Evolutionary conservation across 257 asterid species (phyloP).

Genomic region (Solanum paucissectum): DNA sequence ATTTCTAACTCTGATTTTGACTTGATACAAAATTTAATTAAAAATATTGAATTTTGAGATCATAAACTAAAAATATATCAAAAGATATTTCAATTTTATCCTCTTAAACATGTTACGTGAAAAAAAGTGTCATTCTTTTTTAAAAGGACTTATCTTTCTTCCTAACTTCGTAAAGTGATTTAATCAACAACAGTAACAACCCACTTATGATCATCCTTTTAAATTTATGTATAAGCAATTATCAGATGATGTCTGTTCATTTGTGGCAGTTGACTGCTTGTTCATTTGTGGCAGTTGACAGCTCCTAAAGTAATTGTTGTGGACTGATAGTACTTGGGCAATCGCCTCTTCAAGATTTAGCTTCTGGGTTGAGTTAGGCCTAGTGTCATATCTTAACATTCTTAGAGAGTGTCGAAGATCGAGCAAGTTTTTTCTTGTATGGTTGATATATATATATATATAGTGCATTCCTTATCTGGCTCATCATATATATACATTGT

Average conservation of each 20-base stretch:
- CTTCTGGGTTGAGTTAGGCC: not conserved
- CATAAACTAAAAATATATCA: too few relatives aligned
- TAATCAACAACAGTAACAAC: too few relatives aligned
- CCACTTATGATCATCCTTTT: not conserved
- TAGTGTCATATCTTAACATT: not conserved
- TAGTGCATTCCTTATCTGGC: not conserved
- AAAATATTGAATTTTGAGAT: too few relatives aligned
- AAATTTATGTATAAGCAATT: not conserved
- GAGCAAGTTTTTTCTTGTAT: not conserved
- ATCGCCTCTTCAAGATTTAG: not conserved
- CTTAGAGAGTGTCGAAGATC: not conserved
- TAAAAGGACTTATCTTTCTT: too few relatives aligned
- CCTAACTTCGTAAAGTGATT: too few relatives aligned
- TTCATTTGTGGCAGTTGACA: not conserved
- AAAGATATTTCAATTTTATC: too few relatives aligned
- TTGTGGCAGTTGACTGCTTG: not conserved
- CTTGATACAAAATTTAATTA: too few relatives aligned
- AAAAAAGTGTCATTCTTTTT: too few relatives aligned
- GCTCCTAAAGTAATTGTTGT: not conserved
- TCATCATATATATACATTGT: not conserved
- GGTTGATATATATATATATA: not conserved
- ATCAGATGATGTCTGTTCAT: not conserved
- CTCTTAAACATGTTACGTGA: too few relatives aligned
- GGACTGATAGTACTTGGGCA: not conserved
- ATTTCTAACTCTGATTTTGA: too few relatives aligned